Base-by-base conservation (phyloP, 495 filamentous ascomycete genomes). In the Aspergillus ellipticus region DNA sequence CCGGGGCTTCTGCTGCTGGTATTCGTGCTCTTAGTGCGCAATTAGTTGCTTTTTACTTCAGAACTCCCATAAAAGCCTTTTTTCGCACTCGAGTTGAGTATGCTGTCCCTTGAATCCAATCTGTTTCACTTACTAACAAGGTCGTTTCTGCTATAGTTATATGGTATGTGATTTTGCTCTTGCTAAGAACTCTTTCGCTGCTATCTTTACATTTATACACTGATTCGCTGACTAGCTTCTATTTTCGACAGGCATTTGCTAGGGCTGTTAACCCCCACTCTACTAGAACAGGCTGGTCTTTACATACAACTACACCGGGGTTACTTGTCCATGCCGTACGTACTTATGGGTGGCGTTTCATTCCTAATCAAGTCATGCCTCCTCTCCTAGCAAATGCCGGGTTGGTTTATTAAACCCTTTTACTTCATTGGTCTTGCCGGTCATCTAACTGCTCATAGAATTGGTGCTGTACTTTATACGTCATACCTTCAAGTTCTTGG, bases 71-170 rank as follows among this genome's bases (percentile, higher is more conserved):
- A 26, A 95, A 95, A 68, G 87, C 90, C 3, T 96, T 96, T 69
- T 93, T 96, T 68, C 82, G 88, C 50, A 90, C 87, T 4, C 76
- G 92, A 51, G 89, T 96, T 58, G 92, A 96, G 78, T 96, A 87
- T 78, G 69, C 43, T 39, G 50, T 31, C 4, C 67, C 17, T 46
- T 19, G 42, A 53, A 51, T 15, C 22, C 21, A 7, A 28, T 39
- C 39, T 28, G 22, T 51, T 71, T 66, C 53, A 71, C 45, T 53
- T 70, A 4, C 49, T 53, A 13, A 48, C 24, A 28, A 49, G 63
- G 63, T 53, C 29, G 1, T 7, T 15, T 16, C 45, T 35, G 13
- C 4, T 42, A 26, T 66, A 84, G 79, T 68, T 88, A 80, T 57
- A 83, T 87, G 82, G 84, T 86, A 78, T 28, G 48, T 48, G 46